These are phyloP conservation scores for Mollisia scopiformis DNA, from an alignment of 2,329 filamentous ascomycete species.

Conservation along the genomic window DNA sequence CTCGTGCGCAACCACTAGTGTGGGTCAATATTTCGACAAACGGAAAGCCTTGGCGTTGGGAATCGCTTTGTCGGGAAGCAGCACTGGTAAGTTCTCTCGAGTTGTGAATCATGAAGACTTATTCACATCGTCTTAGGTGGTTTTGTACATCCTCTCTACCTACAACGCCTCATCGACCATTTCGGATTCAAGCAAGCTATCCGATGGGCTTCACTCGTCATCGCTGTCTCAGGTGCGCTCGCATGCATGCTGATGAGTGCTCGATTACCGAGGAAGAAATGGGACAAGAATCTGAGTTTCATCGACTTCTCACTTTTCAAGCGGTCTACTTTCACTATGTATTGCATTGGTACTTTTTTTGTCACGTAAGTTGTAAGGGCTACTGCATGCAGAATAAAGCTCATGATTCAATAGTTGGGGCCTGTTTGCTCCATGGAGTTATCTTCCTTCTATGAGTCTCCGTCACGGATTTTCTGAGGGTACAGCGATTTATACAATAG, in stretches of 20 bases:
- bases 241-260: constrained; percentile 48
- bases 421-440: constrained; percentile 55
- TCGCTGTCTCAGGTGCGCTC: constrained; percentile 24
- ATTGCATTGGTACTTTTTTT: constrained; percentile 18
- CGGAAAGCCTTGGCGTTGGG: constrained; percentile 50
- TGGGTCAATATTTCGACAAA: constrained; percentile 50
- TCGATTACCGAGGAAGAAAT: constrained; percentile 11
- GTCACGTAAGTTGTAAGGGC: constrained; percentile 4
- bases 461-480: constrained; percentile 48
- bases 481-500: constrained; percentile 46
- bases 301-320: constrained; percentile 38
- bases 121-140: constrained; percentile 31
- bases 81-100: constrained; percentile 39
- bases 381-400: neutral
- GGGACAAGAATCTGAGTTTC: constrained; percentile 37
- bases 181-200: constrained; percentile 69
- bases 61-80: constrained; percentile 49
- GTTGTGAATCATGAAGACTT: neutral
- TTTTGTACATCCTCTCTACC: constrained; percentile 61
- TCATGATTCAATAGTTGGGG: constrained; percentile 40
- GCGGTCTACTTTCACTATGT: constrained; percentile 11
- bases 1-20: constrained; percentile 42
- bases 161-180: constrained; percentile 57
- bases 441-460: constrained; percentile 35
- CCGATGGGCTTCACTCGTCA: constrained; percentile 61